phyloP scores from a whole-genome alignment of 306 rosid genomes.

The Pyrus pyrifolia region DNA sequence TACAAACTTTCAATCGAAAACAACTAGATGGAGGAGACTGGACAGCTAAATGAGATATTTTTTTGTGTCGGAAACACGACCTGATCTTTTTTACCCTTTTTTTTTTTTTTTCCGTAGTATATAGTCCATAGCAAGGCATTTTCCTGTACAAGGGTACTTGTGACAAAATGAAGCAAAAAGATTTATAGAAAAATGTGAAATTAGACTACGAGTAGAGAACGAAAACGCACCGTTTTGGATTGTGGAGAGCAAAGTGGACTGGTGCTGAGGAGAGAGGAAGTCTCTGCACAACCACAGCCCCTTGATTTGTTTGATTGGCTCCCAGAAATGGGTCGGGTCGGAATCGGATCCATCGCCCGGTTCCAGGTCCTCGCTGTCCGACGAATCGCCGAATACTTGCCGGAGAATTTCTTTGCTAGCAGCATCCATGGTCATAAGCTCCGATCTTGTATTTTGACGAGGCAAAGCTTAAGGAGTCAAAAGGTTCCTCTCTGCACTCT shows the following conservation, averaged over 20 bases:
- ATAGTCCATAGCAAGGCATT: too few species aligned
- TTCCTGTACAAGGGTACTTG: too few species aligned
- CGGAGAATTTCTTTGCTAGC: constrained; percentile 22
- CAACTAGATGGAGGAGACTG: neutral
- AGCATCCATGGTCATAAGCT: constrained; percentile 12
- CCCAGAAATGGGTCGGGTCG: constrained; percentile 21
- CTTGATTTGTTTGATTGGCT: constrained; percentile 30
- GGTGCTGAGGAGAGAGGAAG: constrained; percentile 43
- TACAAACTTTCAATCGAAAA: too few species aligned
- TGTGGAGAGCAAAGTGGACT: constrained; percentile 45
- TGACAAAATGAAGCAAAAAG: too few species aligned
- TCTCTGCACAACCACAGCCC: constrained; percentile 59
- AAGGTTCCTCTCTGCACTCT: neutral
- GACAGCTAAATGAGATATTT: too few species aligned
- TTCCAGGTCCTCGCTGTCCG: constrained; percentile 33
- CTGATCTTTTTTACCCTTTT: too few species aligned
- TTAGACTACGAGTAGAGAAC: neutral
- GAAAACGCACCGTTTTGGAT: constrained; percentile 39
- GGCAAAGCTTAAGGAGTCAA: neutral
- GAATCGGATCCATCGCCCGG: neutral
- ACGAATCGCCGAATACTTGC: constrained; percentile 62
- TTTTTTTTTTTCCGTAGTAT: too few species aligned
- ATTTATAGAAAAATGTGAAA: neutral
- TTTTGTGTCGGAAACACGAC: rapidly evolving
- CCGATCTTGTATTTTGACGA: neutral